Percentiles rank a stretch among this genome's conserved stretches.
Evolutionary conservation across 1,284 basidiomycete genomes (phyloP).

Genomic region (Pseudozyma pruni): DNA sequence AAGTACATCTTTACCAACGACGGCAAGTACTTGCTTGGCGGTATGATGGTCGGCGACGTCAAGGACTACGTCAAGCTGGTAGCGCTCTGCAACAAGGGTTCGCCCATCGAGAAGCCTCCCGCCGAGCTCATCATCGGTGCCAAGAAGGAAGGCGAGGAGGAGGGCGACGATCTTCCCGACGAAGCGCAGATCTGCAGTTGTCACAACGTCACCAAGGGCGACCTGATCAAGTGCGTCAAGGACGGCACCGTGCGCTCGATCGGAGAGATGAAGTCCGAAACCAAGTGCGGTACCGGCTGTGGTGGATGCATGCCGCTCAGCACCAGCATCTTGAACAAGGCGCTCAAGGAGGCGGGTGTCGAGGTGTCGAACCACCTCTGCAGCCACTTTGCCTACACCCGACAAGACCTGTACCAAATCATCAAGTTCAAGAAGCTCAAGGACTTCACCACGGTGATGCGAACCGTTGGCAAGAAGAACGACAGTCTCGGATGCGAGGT

Average conservation of each 20-base stretch:
- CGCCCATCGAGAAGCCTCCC: constrained; percentile 76
- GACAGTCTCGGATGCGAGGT: constrained; percentile 77
- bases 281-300: constrained; percentile 78
- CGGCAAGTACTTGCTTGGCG: constrained; percentile 79
- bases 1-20: constrained; percentile 82
- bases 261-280: constrained; percentile 75
- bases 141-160: constrained; percentile 72
- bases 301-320: constrained; percentile 77
- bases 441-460: constrained; percentile 74
- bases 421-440: constrained; percentile 77
- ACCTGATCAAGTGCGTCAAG: constrained; percentile 73
- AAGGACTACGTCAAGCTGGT: constrained; percentile 79
- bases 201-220: constrained; percentile 78
- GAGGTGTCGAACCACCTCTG: constrained; percentile 76
- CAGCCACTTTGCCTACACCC: constrained; percentile 76
- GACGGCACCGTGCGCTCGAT: constrained; percentile 72
- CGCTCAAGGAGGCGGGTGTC: constrained; percentile 78
- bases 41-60: constrained; percentile 83
- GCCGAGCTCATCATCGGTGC: constrained; percentile 77
- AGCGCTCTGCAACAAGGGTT: constrained; percentile 79
- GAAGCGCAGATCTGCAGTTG: constrained; percentile 79
- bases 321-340: constrained; percentile 74
- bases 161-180: constrained; percentile 77
- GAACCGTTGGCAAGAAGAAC: constrained; percentile 71
- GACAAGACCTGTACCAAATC: constrained; percentile 77